Base-by-base conservation (phyloP, 768 basidiomycete species). In the Leccinum imitatum region DNA sequence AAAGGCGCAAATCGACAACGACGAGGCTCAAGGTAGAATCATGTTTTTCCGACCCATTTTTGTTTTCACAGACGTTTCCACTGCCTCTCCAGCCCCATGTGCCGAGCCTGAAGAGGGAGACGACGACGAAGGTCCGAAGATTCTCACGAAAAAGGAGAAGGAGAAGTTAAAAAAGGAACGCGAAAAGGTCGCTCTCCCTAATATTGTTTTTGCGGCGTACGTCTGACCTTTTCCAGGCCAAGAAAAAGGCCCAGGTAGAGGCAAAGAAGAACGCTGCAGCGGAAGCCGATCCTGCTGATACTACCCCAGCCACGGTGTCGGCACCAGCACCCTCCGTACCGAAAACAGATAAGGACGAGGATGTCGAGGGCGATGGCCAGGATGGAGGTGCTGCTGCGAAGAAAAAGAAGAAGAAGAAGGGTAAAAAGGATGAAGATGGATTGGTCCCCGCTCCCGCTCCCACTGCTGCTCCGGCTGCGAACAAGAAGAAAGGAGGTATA, bases 151-250 rank as follows among this genome's bases (percentile, higher is more conserved):
- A 79, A 97, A 96, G 73, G 93, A 98, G 80, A 98, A 98, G 77
- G 95, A 98, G 73, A 88, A 88, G 72, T 79, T 96, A 61, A 98
- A 98, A 84, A 98, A 98, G 78, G 95, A 98, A 76, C 85, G 87
- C 54, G 95, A 97, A 79, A 97, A 97, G 89, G 94, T 89, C 37
- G 52, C 68, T 44, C 59, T 21, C 44, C 44, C 46, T 41, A n/a
- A 56, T 10, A 6, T 46, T 56, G n/a, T n/a, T 54, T 31, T 61
- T 54, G 56, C 39, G 9, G 53, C 56, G 61, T 33, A 62, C 54
- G 14, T 63, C 56, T 63, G 54, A 59, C 53, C 17, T 55, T 58
- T 58, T 64, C 2, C 69, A 95, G 93, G 47, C 85, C 79, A 39
- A 87, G 71, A 25, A 81, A 81, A 97, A 96, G 73, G 93, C 91